A percentile compares a stretch with the other conserved stretches of the same genome.
Conservation (phyloP, 805 yeast species). For the Brettanomyces nanus region DNA sequence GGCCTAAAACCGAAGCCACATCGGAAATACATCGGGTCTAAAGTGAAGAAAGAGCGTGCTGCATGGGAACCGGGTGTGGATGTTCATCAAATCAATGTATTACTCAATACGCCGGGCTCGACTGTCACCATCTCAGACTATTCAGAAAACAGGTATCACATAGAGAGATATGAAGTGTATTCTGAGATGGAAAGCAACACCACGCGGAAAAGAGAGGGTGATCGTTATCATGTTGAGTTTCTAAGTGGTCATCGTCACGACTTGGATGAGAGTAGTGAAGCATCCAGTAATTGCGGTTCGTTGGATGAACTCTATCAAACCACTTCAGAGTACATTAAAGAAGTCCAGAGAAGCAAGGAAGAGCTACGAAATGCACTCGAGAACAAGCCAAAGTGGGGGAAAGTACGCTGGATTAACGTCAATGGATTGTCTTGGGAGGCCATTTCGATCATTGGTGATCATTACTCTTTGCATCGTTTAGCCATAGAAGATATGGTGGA, state of each 20-base stretch:
- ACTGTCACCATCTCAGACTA: slow-evolving; percentile 48
- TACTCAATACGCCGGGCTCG: slow-evolving; percentile 44
- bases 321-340: slow-evolving; percentile 8
- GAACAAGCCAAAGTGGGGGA: slow-evolving; percentile 37
- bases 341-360: slow-evolving; percentile 14
- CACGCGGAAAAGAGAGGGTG: slow-evolving; percentile 1
- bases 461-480: slow-evolving; percentile 41
- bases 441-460: slow-evolving; percentile 35
- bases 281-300: not conserved
- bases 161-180: slow-evolving; percentile 34
- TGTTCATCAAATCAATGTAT: slow-evolving; percentile 40
- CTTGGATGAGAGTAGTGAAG: not conserved
- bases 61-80: slow-evolving; percentile 59
- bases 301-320: slow-evolving; percentile 1
- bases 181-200: slow-evolving; percentile 16
- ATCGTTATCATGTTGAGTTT: slow-evolving; percentile 3
- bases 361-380: slow-evolving; percentile 27
- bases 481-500: slow-evolving; percentile 59
- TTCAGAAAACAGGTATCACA: slow-evolving; percentile 33
- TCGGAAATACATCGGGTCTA: slow-evolving; percentile 26
- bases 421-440: slow-evolving; percentile 60
- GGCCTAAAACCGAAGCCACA: not conserved
- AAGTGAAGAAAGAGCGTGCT: slow-evolving; percentile 32
- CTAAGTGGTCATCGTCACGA: not conserved
- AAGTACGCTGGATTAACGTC: slow-evolving; percentile 49